phyloP scores from a whole-genome alignment of 2,329 filamentous ascomycete species.

The Claviceps sp. region DNA sequence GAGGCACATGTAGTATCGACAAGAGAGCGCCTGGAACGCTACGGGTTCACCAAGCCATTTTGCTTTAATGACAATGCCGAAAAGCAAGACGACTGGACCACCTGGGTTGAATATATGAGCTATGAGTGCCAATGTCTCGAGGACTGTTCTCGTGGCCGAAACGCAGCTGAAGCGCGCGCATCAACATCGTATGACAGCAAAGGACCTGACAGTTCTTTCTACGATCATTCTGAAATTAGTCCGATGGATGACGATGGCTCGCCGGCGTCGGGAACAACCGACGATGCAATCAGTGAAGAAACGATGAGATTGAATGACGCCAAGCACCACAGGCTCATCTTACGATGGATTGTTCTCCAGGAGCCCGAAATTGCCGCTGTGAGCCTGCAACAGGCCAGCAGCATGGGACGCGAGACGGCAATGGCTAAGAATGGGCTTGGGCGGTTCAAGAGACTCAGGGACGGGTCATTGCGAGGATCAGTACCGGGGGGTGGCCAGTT shows the following conservation, averaged over 20 bases:
- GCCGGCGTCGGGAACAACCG: neutral
- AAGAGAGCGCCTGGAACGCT: neutral
- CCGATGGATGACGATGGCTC: neutral
- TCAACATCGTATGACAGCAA: neutral
- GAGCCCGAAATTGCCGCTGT: slow-evolving; percentile 3
- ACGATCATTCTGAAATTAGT: neutral
- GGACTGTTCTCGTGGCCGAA: neutral
- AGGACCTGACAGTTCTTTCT: neutral
- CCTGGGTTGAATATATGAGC: slow-evolving; percentile 5
- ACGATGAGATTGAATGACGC: neutral
- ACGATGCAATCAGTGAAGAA: neutral
- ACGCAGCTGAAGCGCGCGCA: neutral
- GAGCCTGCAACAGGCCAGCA: neutral
- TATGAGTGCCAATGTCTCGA: slow-evolving; percentile 5
- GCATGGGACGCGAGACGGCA: neutral
- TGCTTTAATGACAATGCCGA: neutral
- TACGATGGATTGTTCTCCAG: slow-evolving; percentile 2
- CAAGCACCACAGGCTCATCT: slow-evolving; percentile 1
- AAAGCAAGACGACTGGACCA: slow-evolving; percentile 4
- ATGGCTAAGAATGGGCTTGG: neutral
- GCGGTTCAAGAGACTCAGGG: slow-evolving; percentile 1
- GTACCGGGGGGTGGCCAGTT: neutral
- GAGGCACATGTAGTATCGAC: neutral
- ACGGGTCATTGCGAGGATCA: neutral
- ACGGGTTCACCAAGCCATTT: slow-evolving; percentile 3